Percentiles rank a stretch among this genome's conserved stretches.
phyloP scores from a whole-genome alignment of 352 stramenopile species.

The Phytopythium mirpurense region DNA sequence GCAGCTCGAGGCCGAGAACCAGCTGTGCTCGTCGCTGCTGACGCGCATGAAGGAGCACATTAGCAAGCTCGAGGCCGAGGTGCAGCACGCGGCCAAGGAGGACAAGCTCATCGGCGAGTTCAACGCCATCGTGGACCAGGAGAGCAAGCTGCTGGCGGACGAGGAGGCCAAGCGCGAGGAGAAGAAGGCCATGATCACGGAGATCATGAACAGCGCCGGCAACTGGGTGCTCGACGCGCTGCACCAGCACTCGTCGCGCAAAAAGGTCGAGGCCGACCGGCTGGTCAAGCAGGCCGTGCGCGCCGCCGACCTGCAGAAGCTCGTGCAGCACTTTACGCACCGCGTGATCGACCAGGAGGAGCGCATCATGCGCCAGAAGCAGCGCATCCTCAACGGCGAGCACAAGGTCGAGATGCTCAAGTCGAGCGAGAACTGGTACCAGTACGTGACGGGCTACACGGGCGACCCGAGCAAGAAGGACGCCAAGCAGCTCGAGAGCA shows the following conservation, averaged over 20 bases:
- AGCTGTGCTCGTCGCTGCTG: slow-evolving; percentile 73
- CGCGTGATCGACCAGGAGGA: slow-evolving; percentile 88
- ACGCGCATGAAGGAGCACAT: slow-evolving; percentile 84
- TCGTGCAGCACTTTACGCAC: slow-evolving; percentile 88
- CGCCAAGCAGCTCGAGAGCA: slow-evolving; percentile 68
- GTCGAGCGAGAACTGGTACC: slow-evolving; percentile 86
- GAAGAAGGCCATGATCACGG: slow-evolving; percentile 83
- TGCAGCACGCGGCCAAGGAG: slow-evolving; percentile 65
- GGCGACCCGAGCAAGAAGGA: slow-evolving; percentile 81
- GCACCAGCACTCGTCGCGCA: slow-evolving; percentile 81
- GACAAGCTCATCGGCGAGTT: slow-evolving; percentile 75
- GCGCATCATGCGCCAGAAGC: slow-evolving; percentile 88
- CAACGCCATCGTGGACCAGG: slow-evolving; percentile 56
- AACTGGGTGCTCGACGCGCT: slow-evolving; percentile 84
- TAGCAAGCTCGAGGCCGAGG: slow-evolving; percentile 69
- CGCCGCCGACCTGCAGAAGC: slow-evolving; percentile 78
- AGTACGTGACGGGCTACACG: slow-evolving; percentile 78
- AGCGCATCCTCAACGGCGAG: slow-evolving; percentile 85
- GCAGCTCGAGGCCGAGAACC: slow-evolving; percentile 74
- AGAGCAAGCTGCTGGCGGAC: slow-evolving; percentile 72
- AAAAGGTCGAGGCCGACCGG: slow-evolving; percentile 83
- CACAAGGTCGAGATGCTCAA: slow-evolving; percentile 91
- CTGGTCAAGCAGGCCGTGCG: slow-evolving; percentile 81
- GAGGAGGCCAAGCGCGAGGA: slow-evolving; percentile 85
- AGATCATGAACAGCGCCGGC: slow-evolving; percentile 83